These are phyloP conservation scores for Luzula sylvatica DNA, from an alignment of 176 grass and related monocot genomes.

Conservation along the genomic window DNA sequence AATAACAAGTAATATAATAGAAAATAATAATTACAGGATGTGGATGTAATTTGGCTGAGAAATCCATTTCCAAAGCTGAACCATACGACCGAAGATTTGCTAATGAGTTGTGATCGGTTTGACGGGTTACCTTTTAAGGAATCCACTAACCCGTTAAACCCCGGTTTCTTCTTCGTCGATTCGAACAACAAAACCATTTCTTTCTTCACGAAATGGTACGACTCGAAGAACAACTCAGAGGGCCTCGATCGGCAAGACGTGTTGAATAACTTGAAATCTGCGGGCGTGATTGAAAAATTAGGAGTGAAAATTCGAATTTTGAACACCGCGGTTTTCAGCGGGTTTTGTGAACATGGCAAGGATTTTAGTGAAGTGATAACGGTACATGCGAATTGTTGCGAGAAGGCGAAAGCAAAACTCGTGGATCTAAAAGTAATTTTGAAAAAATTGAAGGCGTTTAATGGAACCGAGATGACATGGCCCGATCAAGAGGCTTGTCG, in stretches of 20 bases:
- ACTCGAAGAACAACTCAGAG: background rate
- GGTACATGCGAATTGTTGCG: conserved; percentile 75
- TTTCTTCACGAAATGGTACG: conserved; percentile 13
- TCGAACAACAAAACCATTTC: conserved; percentile 22
- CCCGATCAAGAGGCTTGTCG: conserved; percentile 7
- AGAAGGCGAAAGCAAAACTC: conserved; percentile 39
- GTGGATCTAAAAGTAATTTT: conserved; percentile 42
- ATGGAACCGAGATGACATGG: conserved; percentile 7
- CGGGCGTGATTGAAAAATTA: background rate
- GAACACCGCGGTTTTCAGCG: background rate
- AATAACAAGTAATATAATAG: too few relatives aligned
- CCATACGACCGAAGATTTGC: background rate
- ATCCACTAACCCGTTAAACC: background rate
- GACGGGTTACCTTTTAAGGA: background rate
- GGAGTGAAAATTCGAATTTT: background rate
- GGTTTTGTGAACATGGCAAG: conserved; percentile 23
- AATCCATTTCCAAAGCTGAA: background rate
- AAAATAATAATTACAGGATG: background rate
- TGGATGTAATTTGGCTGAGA: background rate
- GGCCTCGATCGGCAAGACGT: background rate
- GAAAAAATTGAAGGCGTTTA: background rate
- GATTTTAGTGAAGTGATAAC: conserved; percentile 28
- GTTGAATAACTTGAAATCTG: background rate
- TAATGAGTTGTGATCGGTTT: too few relatives aligned
- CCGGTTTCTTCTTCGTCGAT: conserved; percentile 23